Evolutionary conservation across 257 asterid genomes (phyloP).

Genomic region (Coffea eugenioides): DNA sequence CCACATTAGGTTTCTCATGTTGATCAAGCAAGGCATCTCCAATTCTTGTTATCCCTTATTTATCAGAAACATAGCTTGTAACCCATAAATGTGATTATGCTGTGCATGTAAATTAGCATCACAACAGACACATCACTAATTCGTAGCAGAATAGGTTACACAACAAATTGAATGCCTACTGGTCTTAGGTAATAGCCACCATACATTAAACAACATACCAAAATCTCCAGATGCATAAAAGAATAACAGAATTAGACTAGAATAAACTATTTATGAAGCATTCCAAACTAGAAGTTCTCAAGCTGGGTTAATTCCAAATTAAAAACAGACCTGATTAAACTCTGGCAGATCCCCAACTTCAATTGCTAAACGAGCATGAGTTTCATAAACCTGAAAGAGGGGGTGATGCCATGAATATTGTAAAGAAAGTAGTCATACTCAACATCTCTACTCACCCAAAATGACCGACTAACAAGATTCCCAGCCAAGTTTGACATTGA

Average conservation of each 20-base stretch:
- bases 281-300: constrained; percentile 9
- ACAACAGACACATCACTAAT: not conserved
- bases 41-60: not conserved
- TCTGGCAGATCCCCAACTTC: constrained; percentile 94
- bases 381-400: constrained; percentile 85
- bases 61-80: not conserved
- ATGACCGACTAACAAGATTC: not conserved
- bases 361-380: constrained; percentile 94
- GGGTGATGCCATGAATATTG: not conserved
- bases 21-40: not conserved
- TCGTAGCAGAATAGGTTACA: not conserved
- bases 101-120: constrained; percentile 1
- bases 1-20: not conserved
- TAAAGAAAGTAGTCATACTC: not conserved
- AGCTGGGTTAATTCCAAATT: constrained; percentile 11
- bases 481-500: not conserved
- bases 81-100: not conserved
- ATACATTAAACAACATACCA: too few relatives aligned
- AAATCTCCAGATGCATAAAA: not conserved
- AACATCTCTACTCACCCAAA: not conserved
- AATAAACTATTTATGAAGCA: not conserved
- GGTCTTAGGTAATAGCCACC: not conserved
- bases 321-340: constrained; percentile 76
- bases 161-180: not conserved
- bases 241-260: not conserved